phyloP scores from a whole-genome alignment of 2,329 filamentous ascomycete genomes.

The Monascus ruber region DNA sequence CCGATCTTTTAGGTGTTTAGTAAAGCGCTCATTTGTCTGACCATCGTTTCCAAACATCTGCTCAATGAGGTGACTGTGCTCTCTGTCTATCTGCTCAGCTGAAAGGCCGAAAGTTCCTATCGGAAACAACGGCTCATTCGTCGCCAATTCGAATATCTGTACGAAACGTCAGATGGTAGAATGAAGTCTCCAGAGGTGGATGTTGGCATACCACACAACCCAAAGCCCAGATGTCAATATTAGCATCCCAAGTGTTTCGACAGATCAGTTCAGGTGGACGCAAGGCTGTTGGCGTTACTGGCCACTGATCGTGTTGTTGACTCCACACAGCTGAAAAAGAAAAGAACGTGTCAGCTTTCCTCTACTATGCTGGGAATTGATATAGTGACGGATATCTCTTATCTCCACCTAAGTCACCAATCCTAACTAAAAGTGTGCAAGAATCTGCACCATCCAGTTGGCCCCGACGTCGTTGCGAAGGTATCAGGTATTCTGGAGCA shows the following conservation, averaged over 20 bases:
- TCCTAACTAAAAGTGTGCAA: conserved; percentile 8
- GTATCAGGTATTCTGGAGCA: conserved; percentile 10
- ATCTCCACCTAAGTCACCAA: conserved; percentile 15
- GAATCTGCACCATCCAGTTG: conserved; percentile 5
- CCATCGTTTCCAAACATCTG: not conserved
- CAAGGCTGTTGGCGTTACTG: conserved; percentile 8
- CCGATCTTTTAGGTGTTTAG: not conserved
- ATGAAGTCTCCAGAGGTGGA: not conserved
- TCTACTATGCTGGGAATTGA: not conserved
- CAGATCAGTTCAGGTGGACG: conserved; percentile 10
- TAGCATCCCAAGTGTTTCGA: conserved; percentile 5
- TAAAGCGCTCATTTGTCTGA: not conserved
- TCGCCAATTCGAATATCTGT: not conserved
- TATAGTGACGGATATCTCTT: too few species aligned
- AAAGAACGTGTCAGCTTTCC: conserved; percentile 1
- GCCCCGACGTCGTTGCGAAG: conserved; percentile 8
- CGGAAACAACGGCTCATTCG: not conserved
- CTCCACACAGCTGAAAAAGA: conserved; percentile 2
- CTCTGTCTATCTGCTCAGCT: not conserved
- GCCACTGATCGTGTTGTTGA: conserved; percentile 2
- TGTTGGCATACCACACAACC: conserved; percentile 13
- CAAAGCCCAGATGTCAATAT: conserved; percentile 12
- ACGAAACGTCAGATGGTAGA: not conserved
- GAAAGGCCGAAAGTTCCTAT: not conserved
- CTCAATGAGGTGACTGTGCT: too few species aligned